A percentile compares a stretch with the other conserved stretches of the same genome.
phyloP scores from a whole-genome alignment of 257 asterid species.

The Lycium barbarum region DNA sequence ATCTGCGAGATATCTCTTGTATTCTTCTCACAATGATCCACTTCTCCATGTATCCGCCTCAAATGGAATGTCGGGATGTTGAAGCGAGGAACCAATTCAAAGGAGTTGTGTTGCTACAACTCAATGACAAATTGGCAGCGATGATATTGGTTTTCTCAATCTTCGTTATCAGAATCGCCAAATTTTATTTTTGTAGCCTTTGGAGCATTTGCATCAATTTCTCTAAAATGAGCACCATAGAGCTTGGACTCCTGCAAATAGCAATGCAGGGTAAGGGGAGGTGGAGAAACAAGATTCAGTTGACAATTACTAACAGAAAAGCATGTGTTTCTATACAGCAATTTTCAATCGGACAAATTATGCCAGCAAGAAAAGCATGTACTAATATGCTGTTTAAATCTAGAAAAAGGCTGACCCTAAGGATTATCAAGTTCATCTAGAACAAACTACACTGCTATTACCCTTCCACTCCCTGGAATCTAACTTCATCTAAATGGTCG shows the following conservation, averaged over 20 bases:
- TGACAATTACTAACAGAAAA: background rate
- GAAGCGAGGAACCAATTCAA: background rate
- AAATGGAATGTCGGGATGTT: background rate
- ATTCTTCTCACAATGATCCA: background rate
- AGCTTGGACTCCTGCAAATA: constrained; percentile 85
- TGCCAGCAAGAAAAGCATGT: background rate
- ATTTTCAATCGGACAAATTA: background rate
- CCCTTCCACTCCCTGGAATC: background rate
- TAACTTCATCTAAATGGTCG: background rate
- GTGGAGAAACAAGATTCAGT: background rate
- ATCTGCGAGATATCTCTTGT: background rate
- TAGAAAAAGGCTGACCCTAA: background rate
- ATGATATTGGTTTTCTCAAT: constrained; percentile 41
- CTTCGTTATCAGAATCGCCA: constrained; percentile 73
- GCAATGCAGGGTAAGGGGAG: background rate
- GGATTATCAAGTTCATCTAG: background rate
- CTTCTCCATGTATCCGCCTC: background rate
- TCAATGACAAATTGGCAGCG: background rate
- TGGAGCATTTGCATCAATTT: constrained; percentile 85
- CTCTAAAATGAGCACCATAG: constrained; percentile 96
- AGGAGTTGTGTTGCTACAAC: constrained; percentile 6
- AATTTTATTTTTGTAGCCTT: constrained; percentile 85
- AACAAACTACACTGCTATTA: background rate
- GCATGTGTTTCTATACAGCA: background rate
- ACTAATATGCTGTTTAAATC: background rate